Evolutionary conservation across 2,329 filamentous ascomycete genomes (phyloP).

Genomic region (Colletotrichum euphorbiae): DNA sequence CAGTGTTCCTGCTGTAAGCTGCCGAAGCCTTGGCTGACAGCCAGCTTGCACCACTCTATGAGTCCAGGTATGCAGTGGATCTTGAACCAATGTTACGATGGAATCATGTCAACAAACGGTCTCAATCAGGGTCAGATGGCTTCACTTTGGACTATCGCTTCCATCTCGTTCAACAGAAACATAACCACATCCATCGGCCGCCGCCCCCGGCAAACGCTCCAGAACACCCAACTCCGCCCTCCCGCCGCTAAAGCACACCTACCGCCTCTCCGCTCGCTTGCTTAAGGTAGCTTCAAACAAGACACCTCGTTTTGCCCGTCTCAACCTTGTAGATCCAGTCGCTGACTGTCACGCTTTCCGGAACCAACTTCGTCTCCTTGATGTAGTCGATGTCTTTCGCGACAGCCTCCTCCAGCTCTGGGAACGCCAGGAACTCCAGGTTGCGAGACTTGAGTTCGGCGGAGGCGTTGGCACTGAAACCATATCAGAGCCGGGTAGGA

Average conservation of each 20-base stretch:
- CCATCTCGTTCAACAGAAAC: background rate
- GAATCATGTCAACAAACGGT: background rate
- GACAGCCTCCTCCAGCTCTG: constrained; percentile 72
- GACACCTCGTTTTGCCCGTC: constrained; percentile 65
- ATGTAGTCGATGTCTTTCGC: constrained; percentile 74
- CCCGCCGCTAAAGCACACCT: background rate
- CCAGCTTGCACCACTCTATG: too few relatives aligned
- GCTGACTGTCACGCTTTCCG: constrained; percentile 69
- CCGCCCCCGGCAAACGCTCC: background rate
- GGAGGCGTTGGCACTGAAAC: constrained; percentile 38
- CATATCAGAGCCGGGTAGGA: background rate
- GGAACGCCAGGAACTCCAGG: constrained; percentile 75
- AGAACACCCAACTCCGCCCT: background rate
- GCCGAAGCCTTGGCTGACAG: too few relatives aligned
- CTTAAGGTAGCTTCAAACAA: constrained; percentile 47
- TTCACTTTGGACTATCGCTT: too few relatives aligned
- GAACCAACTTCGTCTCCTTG: constrained; percentile 68
- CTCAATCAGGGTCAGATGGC: background rate
- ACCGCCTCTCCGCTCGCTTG: constrained; percentile 4
- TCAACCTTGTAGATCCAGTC: constrained; percentile 86
- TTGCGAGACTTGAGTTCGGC: constrained; percentile 41
- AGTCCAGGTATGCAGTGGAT: too few relatives aligned
- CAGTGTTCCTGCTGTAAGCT: too few relatives aligned
- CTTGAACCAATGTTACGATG: too few relatives aligned
- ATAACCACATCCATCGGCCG: background rate